Evolutionary conservation across 2,329 filamentous ascomycete species (phyloP).

Genomic region (Trichoderma sp.): DNA sequence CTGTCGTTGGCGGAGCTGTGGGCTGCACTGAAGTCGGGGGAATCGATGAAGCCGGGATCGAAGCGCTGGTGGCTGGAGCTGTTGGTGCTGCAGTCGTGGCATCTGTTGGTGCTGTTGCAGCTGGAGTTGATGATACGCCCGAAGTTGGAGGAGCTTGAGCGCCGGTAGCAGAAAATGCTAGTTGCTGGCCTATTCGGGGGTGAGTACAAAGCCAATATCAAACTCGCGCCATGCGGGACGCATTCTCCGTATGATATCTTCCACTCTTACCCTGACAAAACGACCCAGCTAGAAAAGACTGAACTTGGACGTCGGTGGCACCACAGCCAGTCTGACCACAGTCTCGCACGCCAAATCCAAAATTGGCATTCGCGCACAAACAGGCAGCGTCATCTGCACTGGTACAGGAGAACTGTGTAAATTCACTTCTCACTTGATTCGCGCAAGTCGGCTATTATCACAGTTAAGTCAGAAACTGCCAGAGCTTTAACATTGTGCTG

Average conservation of each 20-base stretch:
- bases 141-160: slow-evolving; percentile 10
- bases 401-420: slow-evolving; percentile 32
- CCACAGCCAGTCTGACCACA: slow-evolving; percentile 37
- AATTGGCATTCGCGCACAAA: slow-evolving; percentile 39
- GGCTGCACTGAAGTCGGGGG: slow-evolving; percentile 10
- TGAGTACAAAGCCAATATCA: neutral
- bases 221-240: neutral
- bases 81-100: neutral
- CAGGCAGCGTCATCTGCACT: slow-evolving; percentile 40
- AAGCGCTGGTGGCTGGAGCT: neutral
- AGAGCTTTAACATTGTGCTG: slow-evolving; percentile 3
- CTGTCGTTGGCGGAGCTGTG: slow-evolving; percentile 3
- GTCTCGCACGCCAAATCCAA: slow-evolving; percentile 39
- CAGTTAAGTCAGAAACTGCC: slow-evolving; percentile 17
- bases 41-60: slow-evolving; percentile 1
- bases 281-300: slow-evolving; percentile 30
- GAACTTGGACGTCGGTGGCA: slow-evolving; percentile 35
- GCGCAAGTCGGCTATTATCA: slow-evolving; percentile 30
- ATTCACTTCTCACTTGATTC: slow-evolving; percentile 29
- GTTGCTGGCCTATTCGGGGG: slow-evolving; percentile 2
- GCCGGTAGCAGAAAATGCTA: slow-evolving; percentile 16
- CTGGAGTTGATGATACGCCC: neutral
- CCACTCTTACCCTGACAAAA: slow-evolving; percentile 31
- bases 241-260: neutral
- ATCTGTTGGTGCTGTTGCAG: neutral